Evolutionary conservation across 768 basidiomycete species (phyloP), one percentile per base, ranked within the genome.

Genomic region (Lentinula lateritia): DNA sequence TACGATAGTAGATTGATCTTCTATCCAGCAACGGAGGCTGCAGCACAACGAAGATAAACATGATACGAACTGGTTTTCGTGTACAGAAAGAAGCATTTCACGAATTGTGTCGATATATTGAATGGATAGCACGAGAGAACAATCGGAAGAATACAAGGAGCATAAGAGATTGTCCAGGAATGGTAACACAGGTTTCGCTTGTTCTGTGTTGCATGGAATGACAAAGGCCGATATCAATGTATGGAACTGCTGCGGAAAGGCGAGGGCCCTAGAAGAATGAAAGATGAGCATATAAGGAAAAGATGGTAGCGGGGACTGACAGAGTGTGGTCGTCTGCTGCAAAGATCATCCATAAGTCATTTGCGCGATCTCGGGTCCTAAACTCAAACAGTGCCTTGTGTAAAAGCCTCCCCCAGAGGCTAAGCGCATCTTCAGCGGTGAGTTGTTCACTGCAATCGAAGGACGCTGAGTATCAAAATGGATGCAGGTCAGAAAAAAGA

Each of bases 311-410:
- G 18, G 5, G 38, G 46, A 61, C 55, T 41, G 50, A 62, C 50
- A 20, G 20, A 20, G 43, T n/a, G 6, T 35, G 15, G 15, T 48
- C 58, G 12, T 59, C 13, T 7, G 43, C 16, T 13, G 46, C 46
- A 23, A 59, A 59, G 16, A 28, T 12, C 7, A 50, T 59, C 58
- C 58, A 59, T 36, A 59, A 12, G 12, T 8, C 36, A 10, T 6
- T 38, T 4, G 16, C 61, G 45, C 12, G 52, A 60, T 50, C 13
- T 10, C 48, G 36, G 20, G 16, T 18, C 46, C n/a, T 67, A 66
- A 74, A 78, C 69, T 85, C 71, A 7, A 63, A 64, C 82, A 85
- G 83, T 10, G 65, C 63, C 50, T 85, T 87, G 52, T 10, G 18
- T 58, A 64, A 55, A 52, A 66, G 58, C 43, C 45, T 45, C 46